Base-by-base conservation (phyloP, 176 grass and related monocot species). In the Bromus sterilis region DNA sequence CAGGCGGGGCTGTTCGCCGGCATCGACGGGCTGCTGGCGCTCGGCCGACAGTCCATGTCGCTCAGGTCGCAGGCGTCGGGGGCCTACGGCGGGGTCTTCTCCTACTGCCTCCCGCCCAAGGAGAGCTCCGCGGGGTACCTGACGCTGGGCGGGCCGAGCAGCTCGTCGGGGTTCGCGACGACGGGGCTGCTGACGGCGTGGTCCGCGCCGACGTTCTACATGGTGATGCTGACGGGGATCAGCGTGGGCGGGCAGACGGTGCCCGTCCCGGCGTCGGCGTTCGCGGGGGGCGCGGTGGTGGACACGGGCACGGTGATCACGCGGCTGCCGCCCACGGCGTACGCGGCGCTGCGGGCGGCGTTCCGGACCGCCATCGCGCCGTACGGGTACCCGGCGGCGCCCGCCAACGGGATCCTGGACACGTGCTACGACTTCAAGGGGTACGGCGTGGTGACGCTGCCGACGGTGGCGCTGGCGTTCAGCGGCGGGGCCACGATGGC, bases 291-390 rank as follows among this genome's bases (percentile, higher is more conserved):
- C 20, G 85, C 85, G 53, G 84, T 99, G 59, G 92, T 99, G 6
- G 96, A 99, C 78, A 91, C 96, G 3, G 96, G 96, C 53, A 99
- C 96, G 23, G 93, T 99, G 32, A 57, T 99, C 80, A 91, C 89
- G 9, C 87, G 96, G 46, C 82, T 95, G 14, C 96, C 91, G 3
- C 67, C 90, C 1, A 53, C 77, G 11, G 96, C 93, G 43, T 99
- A 99, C 96, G 60, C 89, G 9, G 85, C 93, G 55, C 88, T 99
- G 9, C 81, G 93, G 33, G 29, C 88, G 3, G 93, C 93, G 48
- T 99, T 95, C 83, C 78, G 86, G n/a, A 1, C 5, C 66, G 48
- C 28, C 21, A 90, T 95, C 91, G 76, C 68, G 4, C 1, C 60
- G 10, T 85, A 89, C 82, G 70, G 82, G 6, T 94, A 91, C 84